phyloP scores from a whole-genome alignment of 495 filamentous ascomycete genomes.

The Penicillium maclennaniae region DNA sequence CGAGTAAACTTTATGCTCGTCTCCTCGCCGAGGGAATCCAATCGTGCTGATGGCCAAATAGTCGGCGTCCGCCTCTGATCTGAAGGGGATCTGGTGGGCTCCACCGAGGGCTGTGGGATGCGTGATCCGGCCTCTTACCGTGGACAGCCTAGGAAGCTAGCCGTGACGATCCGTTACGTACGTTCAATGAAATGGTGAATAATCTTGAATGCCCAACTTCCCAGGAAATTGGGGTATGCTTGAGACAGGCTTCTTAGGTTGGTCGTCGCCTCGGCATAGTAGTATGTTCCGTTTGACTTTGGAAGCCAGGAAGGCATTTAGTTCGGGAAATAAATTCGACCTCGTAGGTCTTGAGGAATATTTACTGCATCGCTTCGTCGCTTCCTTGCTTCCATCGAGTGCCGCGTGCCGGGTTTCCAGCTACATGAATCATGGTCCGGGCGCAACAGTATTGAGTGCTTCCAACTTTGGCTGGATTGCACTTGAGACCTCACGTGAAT shows the following conservation, averaged over 20 bases:
- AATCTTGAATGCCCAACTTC: not conserved
- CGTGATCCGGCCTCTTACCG: not conserved
- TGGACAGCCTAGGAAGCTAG: not conserved
- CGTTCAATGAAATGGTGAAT: not conserved
- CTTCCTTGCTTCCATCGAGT: not conserved
- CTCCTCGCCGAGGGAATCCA: slow-evolving; percentile 6
- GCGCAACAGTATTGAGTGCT: too few species aligned
- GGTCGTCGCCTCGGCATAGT: not conserved
- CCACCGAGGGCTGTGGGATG: not conserved
- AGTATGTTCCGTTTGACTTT: not conserved
- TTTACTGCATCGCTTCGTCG: not conserved
- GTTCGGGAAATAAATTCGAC: not conserved
- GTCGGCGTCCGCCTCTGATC: slow-evolving; percentile 13
- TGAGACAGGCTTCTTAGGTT: not conserved
- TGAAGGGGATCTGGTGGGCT: not conserved
- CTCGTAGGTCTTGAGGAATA: not conserved
- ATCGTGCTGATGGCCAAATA: not conserved
- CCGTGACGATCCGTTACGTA: slow-evolving; percentile 14
- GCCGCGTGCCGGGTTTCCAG: not conserved
- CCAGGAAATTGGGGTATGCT: not conserved
- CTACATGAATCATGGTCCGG: not conserved
- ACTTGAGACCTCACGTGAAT: not conserved
- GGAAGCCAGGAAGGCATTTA: too few species aligned
- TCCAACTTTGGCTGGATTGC: too few species aligned
- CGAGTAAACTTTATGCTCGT: slow-evolving; percentile 25